A percentile compares a stretch with the other conserved stretches of the same genome.
Evolutionary conservation across 768 basidiomycete species (phyloP).

Genomic region (Lyophyllum shimeji): DNA sequence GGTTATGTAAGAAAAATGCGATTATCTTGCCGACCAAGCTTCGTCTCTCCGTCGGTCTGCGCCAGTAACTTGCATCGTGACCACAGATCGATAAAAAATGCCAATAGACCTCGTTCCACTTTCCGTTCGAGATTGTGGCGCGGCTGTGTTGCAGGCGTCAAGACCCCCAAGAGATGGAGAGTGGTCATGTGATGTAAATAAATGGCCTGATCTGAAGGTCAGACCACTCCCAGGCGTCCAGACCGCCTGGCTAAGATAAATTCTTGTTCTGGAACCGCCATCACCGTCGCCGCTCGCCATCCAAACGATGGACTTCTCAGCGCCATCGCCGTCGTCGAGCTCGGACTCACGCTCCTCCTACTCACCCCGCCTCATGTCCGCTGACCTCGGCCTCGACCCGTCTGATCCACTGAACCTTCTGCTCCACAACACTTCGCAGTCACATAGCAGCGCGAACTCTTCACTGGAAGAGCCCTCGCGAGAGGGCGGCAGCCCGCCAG

Average conservation of each 20-base stretch:
- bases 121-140: not conserved
- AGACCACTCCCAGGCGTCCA: constrained; percentile 7
- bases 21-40: not conserved
- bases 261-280: constrained; percentile 6
- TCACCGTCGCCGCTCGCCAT: not conserved
- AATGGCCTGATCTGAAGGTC: constrained; percentile 21
- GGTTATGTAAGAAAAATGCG: not conserved
- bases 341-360: constrained; percentile 15
- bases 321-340: constrained; percentile 21
- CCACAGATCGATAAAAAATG: not conserved
- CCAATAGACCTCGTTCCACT: not conserved
- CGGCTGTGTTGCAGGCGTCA: not conserved
- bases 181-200: constrained; percentile 19
- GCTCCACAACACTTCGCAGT: constrained; percentile 42
- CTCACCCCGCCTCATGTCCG: constrained; percentile 28
- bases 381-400: constrained; percentile 51
- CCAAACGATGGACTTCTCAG: constrained; percentile 9
- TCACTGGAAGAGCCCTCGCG: constrained; percentile 33
- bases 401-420: constrained; percentile 61
- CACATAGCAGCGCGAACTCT: constrained; percentile 26
- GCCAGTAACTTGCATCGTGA: not conserved
- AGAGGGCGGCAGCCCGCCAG: constrained; percentile 34
- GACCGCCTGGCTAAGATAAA: not conserved
- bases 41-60: not conserved
- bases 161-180: not conserved